Evolutionary conservation across 768 basidiomycete species (phyloP), one percentile per base, ranked within the genome.

Genomic region (Suillus alpinus): DNA sequence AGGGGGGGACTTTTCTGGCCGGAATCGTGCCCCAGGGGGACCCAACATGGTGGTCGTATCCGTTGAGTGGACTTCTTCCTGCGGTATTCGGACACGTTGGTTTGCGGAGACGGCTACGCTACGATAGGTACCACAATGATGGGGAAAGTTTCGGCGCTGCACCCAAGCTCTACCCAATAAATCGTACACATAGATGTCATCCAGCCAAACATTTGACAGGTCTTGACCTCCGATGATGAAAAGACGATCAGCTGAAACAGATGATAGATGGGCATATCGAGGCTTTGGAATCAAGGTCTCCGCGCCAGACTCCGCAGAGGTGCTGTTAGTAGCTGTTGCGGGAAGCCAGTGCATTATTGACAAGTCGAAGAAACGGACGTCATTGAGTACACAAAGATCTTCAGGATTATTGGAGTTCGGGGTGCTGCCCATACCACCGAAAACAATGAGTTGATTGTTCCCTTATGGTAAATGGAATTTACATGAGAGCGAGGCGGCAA

Each of bases 191-290:
- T 92, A 89, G 58, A 96, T 84, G 63, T 98, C 94, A 74, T 98
- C 92, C 29, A 96, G 80, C 91, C 95, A 98, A 52, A 89, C 88
- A 68, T 96, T 96, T 66, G 85, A 86, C 63, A 97, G 84, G 72
- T 98, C 94, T 71, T 99, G 96, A 0, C 96, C 96, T 6, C 97
- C 96, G 55, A 97, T 93, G 67, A 99, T 83, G 72, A 95, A 90
- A 37, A 99, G 82, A 40, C 88, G 82, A 74, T 91, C 88, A 18
- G 89, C 82, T 12, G 92, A 89, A 46, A 98, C 83, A 2, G 93
- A 88, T 14, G 94, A 95, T 12, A 98, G 81, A 71, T 99, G 96
- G 12, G 96, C 96, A 70, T 98, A 98, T 64, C 97, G 88, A 26
- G 94, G 87, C 43, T 88, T 87, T 2, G 96, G 96, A 12, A 84